A percentile compares a stretch with the other conserved stretches of the same genome.
Evolutionary conservation across 73 alveolate species (phyloP).

Genomic region (Diophrys appendiculata): DNA sequence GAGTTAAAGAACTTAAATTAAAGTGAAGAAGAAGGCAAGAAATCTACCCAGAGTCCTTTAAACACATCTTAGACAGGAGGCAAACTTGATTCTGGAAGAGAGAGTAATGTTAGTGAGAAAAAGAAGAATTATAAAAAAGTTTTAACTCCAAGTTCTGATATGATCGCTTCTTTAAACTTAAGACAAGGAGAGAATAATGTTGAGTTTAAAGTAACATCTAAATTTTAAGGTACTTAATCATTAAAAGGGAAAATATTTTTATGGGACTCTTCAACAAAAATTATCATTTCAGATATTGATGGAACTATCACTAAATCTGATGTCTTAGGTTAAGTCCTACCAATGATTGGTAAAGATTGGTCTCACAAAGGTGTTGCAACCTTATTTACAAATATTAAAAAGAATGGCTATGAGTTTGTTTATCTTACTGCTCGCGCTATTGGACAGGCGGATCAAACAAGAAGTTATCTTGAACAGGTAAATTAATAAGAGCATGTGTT

Average conservation of each 20-base stretch:
- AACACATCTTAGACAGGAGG: background rate
- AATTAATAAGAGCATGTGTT: conserved; percentile 50
- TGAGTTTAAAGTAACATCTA: conserved; percentile 67
- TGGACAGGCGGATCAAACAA: conserved; percentile 82
- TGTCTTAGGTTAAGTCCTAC: conserved; percentile 92
- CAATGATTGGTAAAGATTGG: conserved; percentile 94
- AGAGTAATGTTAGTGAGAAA: background rate
- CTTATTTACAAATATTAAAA: conserved; percentile 66
- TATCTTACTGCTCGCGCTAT: conserved; percentile 97
- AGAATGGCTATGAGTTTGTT: conserved; percentile 90
- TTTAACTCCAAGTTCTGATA: conserved; percentile 76
- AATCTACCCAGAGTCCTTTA: background rate
- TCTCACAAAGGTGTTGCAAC: conserved; percentile 89
- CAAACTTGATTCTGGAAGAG: background rate
- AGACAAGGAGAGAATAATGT: conserved; percentile 82
- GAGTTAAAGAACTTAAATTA: background rate
- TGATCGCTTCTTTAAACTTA: conserved; percentile 67
- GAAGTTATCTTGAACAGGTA: conserved; percentile 60
- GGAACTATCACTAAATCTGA: conserved; percentile 98
- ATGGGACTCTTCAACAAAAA: conserved; percentile 78
- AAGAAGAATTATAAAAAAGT: conserved; percentile 31
- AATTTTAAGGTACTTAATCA: conserved; percentile 68
- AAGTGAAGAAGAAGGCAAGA: background rate
- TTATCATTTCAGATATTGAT: conserved; percentile 94
- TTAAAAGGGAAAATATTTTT: conserved; percentile 77